Base-by-base conservation (phyloP, 2,329 filamentous ascomycete species). In the Periconia sp. region DNA sequence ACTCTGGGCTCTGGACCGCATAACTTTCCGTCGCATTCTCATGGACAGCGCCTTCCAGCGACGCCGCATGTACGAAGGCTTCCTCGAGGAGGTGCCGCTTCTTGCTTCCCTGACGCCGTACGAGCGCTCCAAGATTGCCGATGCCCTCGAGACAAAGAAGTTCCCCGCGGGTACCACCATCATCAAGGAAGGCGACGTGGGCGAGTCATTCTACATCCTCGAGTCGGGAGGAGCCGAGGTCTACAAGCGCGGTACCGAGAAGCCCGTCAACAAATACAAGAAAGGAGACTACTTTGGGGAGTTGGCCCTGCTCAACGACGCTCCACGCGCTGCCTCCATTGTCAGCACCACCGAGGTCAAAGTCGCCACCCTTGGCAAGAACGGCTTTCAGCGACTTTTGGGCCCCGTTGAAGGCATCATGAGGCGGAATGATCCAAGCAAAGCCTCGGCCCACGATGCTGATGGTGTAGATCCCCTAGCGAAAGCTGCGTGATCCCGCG, bases 221-320 rank as follows among this genome's bases (percentile, higher is more conserved):
- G 94, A 96, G 71, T 82, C 81, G 21, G 94, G 94, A 28, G 86
- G 92, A 65, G 92, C 92, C 7, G 87, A 91, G 57, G 92, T 90
- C 2, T 90, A 84, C 78, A 96, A 92, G 74, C 78, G 82, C n/a
- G 89, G 86, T 26, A 75, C 79, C 13, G 78, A 84, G 16, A 77
- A 82, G 46, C 79, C 86, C 2, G 86, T 97, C 52, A 89, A 90
- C 65, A 78, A 83, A 40, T 97, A 97, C 71, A 80, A 78, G 52
- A 94, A 95, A 72, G 94, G 94, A 21, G 94, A 96, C 65, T 99
- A 94, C 77, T 99, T 99, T 73, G 94, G 94, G 50, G 94, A 99
- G 73, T 78, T 99, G 48, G 94, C 94, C 5, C 74, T 99, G 64
- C 79, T 97, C 57, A 95, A 97, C 57, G 92, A 99, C 65, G 89